phyloP scores from a whole-genome alignment of 2,329 filamentous ascomycete species.

The Trichoderma citrinoviride region DNA sequence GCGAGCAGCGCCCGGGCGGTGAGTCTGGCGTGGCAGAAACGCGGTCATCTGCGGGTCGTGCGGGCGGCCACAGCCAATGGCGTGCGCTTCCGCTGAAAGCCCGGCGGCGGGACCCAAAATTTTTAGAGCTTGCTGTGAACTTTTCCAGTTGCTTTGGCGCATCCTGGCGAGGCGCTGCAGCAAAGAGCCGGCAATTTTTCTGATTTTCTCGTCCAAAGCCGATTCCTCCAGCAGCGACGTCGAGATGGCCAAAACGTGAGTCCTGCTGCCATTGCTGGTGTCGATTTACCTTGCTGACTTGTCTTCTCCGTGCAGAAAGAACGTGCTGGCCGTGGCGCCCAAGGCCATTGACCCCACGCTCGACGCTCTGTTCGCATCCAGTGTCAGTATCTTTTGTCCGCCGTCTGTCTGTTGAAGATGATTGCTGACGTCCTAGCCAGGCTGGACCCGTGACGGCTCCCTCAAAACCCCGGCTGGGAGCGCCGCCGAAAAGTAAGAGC shows the following conservation, averaged over 20 bases:
- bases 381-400: slow-evolving; percentile 53
- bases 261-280: slow-evolving; percentile 5
- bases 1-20: slow-evolving; percentile 30
- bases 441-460: slow-evolving; percentile 51
- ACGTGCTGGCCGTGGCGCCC: slow-evolving; percentile 43
- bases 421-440: slow-evolving; percentile 35
- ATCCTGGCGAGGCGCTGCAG: slow-evolving; percentile 12
- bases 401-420: background rate
- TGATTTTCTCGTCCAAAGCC: background rate
- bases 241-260: slow-evolving; percentile 30
- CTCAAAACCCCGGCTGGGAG: slow-evolving; percentile 45
- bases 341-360: slow-evolving; percentile 66
- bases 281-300: slow-evolving; percentile 22
- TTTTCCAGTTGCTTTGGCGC: slow-evolving; percentile 21
- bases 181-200: background rate
- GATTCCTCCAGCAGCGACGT: background rate
- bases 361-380: slow-evolving; percentile 67
- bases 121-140: slow-evolving; percentile 21
- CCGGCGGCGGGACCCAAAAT: slow-evolving; percentile 23
- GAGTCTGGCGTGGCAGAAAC: slow-evolving; percentile 37
- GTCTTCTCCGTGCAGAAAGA: slow-evolving; percentile 34
- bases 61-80: slow-evolving; percentile 31
- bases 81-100: slow-evolving; percentile 32
- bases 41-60: slow-evolving; percentile 25
- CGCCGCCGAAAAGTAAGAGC: slow-evolving; percentile 34